Percentiles rank a stretch among this genome's conserved stretches.
phyloP scores from a whole-genome alignment of 2,329 filamentous ascomycete species.

The Phialophora chinensis region DNA sequence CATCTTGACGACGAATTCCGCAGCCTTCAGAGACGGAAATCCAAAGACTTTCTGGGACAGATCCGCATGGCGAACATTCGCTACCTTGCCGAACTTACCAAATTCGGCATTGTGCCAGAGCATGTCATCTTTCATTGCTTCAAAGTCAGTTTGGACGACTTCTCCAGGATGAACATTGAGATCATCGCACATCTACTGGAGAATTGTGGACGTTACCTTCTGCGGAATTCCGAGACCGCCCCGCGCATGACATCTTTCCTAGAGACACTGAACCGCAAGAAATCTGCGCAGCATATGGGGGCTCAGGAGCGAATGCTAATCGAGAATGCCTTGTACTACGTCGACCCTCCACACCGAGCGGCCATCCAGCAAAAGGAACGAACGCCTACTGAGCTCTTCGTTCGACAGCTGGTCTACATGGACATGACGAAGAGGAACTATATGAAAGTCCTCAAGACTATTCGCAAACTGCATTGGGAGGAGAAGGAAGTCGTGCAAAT shows the following conservation, averaged over 20 bases:
- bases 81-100: slow-evolving; percentile 96
- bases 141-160: slow-evolving; percentile 96
- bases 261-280: slow-evolving; percentile 94
- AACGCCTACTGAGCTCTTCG: slow-evolving; percentile 88
- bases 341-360: slow-evolving; percentile 90
- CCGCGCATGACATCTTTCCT: slow-evolving; percentile 93
- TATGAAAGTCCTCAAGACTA: slow-evolving; percentile 90
- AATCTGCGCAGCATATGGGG: slow-evolving; percentile 90
- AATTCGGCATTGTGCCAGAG: slow-evolving; percentile 96
- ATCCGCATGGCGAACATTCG: slow-evolving; percentile 92
- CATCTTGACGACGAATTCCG: slow-evolving; percentile 97
- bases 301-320: slow-evolving; percentile 98
- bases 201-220: slow-evolving; percentile 91
- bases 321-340: slow-evolving; percentile 97
- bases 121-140: slow-evolving; percentile 99
- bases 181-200: slow-evolving; percentile 96
- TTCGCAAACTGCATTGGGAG: slow-evolving; percentile 97
- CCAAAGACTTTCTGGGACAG: slow-evolving; percentile 95
- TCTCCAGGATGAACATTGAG: slow-evolving; percentile 98
- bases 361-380: slow-evolving; percentile 97
- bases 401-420: slow-evolving; percentile 88
- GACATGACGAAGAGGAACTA: slow-evolving; percentile 95
- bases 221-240: slow-evolving; percentile 89
- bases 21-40: slow-evolving; percentile 93
- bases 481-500: slow-evolving; percentile 82